Evolutionary conservation across 2,329 filamentous ascomycete species (phyloP).

Genomic region (Colletotrichum sp.): DNA sequence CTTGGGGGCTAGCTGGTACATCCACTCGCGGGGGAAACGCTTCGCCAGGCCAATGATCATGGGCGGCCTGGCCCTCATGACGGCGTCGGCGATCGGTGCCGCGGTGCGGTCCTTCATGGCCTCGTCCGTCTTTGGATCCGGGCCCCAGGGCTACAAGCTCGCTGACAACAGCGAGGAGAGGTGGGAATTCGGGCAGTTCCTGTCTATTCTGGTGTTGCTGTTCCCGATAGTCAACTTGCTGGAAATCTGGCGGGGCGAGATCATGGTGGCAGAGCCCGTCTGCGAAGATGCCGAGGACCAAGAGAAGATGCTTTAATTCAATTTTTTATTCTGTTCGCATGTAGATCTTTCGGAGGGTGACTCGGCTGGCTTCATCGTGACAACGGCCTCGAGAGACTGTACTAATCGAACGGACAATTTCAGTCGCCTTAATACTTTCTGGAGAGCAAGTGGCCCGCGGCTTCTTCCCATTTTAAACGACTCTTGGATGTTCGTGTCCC

Average conservation of each 20-base stretch:
- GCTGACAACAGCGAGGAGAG: constrained; percentile 57
- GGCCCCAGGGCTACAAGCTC: constrained; percentile 50
- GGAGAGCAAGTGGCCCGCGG: not conserved
- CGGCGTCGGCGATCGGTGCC: constrained; percentile 62
- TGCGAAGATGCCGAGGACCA: not conserved
- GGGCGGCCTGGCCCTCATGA: constrained; percentile 59
- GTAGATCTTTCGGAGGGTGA: not conserved
- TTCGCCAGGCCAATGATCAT: constrained; percentile 62
- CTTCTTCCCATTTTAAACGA: not conserved
- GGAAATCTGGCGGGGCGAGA: constrained; percentile 62
- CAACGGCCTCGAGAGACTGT: not conserved
- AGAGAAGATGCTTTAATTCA: not conserved
- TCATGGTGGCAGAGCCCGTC: constrained; percentile 31
- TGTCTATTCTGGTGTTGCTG: constrained; percentile 64
- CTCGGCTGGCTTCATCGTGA: not conserved
- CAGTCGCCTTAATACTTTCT: fast-evolving
- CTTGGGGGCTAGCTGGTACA: constrained; percentile 65
- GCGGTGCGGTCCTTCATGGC: constrained; percentile 61
- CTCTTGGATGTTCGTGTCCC: not conserved
- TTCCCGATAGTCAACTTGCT: constrained; percentile 64
- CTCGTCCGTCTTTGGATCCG: constrained; percentile 63
- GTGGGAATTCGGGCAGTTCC: constrained; percentile 69
- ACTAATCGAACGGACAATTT: not conserved
- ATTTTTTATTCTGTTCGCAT: not conserved
- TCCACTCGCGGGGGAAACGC: constrained; percentile 59